Conservation (phyloP, 2,329 filamentous ascomycete genomes). For the Epichloe uncinata region DNA sequence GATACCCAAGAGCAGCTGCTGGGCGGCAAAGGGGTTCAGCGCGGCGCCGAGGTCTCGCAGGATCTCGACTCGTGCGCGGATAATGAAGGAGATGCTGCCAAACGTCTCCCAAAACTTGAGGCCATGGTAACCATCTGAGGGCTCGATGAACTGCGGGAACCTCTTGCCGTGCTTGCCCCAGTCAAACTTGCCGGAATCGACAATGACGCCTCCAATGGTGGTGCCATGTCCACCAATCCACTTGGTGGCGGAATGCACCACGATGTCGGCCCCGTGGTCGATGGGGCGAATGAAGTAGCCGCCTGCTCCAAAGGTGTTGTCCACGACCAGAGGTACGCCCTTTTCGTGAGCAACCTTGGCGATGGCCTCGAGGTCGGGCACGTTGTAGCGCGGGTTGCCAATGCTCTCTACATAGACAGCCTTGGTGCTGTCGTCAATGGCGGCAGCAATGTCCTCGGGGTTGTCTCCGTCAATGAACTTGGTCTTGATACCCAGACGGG, state of each 20-base stretch:
- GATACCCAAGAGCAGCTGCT: constrained; percentile 77
- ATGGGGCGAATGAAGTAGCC: constrained; percentile 82
- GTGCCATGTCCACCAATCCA: constrained; percentile 96
- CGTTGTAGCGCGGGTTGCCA: constrained; percentile 86
- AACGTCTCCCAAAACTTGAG: constrained; percentile 93
- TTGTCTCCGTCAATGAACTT: constrained; percentile 80
- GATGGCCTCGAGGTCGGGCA: constrained; percentile 83
- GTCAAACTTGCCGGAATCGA: constrained; percentile 86
- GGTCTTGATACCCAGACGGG: constrained; percentile 77
- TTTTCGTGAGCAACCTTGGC: constrained; percentile 60
- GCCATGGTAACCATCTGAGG: constrained; percentile 79
- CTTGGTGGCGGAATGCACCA: constrained; percentile 89
- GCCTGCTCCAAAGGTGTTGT: constrained; percentile 92
- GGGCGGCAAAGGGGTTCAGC: constrained; percentile 82
- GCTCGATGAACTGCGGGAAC: constrained; percentile 89
- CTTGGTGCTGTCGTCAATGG: constrained; percentile 89
- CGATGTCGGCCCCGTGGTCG: constrained; percentile 82
- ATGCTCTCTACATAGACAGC: constrained; percentile 86
- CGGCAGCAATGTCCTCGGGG: constrained; percentile 61
- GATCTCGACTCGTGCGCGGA: constrained; percentile 79
- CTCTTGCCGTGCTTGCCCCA: constrained; percentile 74
- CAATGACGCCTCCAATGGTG: constrained; percentile 73
- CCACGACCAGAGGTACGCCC: constrained; percentile 57
- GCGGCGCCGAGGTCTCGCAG: constrained; percentile 73
- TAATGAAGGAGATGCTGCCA: constrained; percentile 66